These are phyloP conservation scores for Lichtheimia ornata DNA, from an alignment of 371 early-diverging fungal species.

Conservation along the genomic window DNA sequence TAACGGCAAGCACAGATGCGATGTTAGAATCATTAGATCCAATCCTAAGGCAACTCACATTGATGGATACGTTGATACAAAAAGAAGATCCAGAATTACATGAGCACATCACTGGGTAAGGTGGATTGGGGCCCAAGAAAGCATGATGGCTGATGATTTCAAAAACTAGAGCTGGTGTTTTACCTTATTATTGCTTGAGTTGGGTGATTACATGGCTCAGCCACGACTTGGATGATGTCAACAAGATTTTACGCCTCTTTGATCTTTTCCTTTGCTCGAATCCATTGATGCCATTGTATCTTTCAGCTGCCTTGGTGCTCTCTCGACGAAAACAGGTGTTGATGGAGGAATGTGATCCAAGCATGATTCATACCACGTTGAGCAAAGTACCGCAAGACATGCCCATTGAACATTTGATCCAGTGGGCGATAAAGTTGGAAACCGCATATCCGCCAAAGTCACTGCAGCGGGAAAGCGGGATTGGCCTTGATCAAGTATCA, in stretches of 20 bases:
- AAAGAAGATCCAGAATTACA: constrained; percentile 51
- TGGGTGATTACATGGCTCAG: constrained; percentile 89
- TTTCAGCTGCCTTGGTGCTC: constrained; percentile 70
- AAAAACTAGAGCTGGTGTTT: constrained; percentile 42
- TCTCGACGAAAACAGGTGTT: constrained; percentile 19
- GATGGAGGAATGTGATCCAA: neutral
- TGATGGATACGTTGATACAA: constrained; percentile 54
- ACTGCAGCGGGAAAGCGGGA: constrained; percentile 1
- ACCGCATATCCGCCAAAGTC: constrained; percentile 20
- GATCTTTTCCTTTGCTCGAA: constrained; percentile 75
- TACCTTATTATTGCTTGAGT: constrained; percentile 80
- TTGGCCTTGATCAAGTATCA: constrained; percentile 7
- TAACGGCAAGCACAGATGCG: constrained; percentile 51
- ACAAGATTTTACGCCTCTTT: constrained; percentile 64
- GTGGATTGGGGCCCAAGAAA: too few species aligned
- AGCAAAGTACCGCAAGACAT: constrained; percentile 47
- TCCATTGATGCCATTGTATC: constrained; percentile 76
- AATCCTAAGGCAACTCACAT: constrained; percentile 42
- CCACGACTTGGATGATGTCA: constrained; percentile 64
- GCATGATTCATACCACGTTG: neutral
- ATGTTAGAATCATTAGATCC: constrained; percentile 38
- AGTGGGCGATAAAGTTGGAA: constrained; percentile 42
- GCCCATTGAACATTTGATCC: constrained; percentile 42
- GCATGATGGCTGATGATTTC: neutral
- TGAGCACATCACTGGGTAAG: constrained; percentile 52